phyloP scores from a whole-genome alignment of 805 yeast species.

The Monosporozyma unispora region DNA sequence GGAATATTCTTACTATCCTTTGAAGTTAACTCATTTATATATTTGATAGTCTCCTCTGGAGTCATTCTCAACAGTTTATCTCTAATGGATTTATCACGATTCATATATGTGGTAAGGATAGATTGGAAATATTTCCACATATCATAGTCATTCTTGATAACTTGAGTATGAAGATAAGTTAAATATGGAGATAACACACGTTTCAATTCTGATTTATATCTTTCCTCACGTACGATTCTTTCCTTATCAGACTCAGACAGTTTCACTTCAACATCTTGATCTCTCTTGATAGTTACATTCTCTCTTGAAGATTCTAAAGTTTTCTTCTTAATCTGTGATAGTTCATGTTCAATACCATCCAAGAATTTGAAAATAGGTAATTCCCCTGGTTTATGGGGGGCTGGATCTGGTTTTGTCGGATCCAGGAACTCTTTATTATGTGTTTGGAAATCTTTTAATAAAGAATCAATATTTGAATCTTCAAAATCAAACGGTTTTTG shows the following conservation, averaged over 20 bases:
- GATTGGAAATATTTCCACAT: conserved; percentile 12
- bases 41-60: conserved; percentile 11
- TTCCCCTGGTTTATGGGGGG: neutral
- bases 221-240: conserved; percentile 14
- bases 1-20: conserved; percentile 13
- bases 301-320: conserved; percentile 1
- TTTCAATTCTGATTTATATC: conserved; percentile 17
- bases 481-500: neutral
- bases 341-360: conserved; percentile 5
- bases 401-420: neutral
- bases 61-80: conserved; percentile 7
- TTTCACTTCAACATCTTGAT: neutral
- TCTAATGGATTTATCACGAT: conserved; percentile 7
- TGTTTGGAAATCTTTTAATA: neutral
- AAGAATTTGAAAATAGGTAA: conserved; percentile 4
- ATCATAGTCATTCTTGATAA: conserved; percentile 21
- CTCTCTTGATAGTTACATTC: neutral
- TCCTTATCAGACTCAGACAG: neutral
- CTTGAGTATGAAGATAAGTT: conserved; percentile 1
- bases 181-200: conserved; percentile 18
- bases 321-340: conserved; percentile 5
- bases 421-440: neutral
- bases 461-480: neutral
- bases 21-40: conserved; percentile 9
- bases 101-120: conserved; percentile 8